Evolutionary conservation across 1,284 basidiomycete species (phyloP), one percentile per base, ranked within the genome.

Genomic region (Fomitopsis pinicola): DNA sequence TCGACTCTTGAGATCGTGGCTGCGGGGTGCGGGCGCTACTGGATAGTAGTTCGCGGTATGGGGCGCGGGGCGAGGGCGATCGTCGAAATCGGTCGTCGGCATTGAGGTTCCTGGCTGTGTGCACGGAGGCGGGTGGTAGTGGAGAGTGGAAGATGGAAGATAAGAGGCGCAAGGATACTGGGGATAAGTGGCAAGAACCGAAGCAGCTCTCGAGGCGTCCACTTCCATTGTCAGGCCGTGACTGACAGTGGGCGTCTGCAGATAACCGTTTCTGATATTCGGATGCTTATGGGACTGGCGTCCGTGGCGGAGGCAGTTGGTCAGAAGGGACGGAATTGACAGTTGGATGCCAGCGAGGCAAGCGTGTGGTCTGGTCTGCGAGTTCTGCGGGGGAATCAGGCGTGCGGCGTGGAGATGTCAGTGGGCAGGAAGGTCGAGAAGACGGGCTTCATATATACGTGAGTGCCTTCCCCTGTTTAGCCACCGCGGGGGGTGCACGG

Each of bases 41-140:
- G 78, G 70, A 63, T 74, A 78, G 63, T 73, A 79, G 1, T 75
- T 65, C 75, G 72, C 67, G 75, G 75, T 59, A 72, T 68, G 60
- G 65, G 69, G 55, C 66, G 71, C 54, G 40, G 64, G 50, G 46
- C 60, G 62, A 44, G 62, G 45, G 35, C 67, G 69, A 64, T 71
- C 64, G 60, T 59, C 64, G 59, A 26, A 64, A 64, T 61, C 67
- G 62, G 54, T 63, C 58, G 38, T 62, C 62, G 46, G 64, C 63
- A 55, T 64, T 63, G 15, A 57, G 57, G 61, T 58, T 64, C 65
- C 64, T 60, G 65, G 64, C 12, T 66, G 64, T 40, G 64, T 63
- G 62, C 62, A 61, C 44, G 64, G 64, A 42, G 66, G 66, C 62
- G 62, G 63, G 62, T 63, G 62, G 66, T n/a, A 62, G 63, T 58